Conservation (phyloP, 768 basidiomycete genomes). For the Mycena rosella region DNA sequence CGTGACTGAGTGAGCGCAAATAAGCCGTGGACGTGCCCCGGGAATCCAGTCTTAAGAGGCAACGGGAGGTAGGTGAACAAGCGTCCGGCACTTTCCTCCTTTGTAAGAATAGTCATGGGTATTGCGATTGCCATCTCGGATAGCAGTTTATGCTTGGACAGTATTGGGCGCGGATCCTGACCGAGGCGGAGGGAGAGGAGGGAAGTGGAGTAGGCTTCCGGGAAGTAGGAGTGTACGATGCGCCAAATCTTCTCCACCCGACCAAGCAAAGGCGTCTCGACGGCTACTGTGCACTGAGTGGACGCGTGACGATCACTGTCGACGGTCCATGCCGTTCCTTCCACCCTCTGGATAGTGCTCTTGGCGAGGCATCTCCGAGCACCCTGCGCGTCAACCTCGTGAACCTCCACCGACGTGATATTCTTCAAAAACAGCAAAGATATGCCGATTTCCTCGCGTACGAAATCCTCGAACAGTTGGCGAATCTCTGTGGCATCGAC, state of each 20-base stretch:
- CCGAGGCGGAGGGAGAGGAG: conserved; percentile 44
- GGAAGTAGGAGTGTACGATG: conserved; percentile 47
- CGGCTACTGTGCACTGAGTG: conserved; percentile 34
- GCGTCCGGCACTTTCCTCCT: conserved; percentile 46
- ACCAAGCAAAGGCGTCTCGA: conserved; percentile 33
- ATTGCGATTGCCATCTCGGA: conserved; percentile 55
- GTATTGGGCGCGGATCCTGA: conserved; percentile 38
- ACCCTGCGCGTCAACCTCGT: conserved; percentile 50
- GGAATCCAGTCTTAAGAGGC: conserved; percentile 59
- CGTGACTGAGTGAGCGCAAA: conserved; percentile 62
- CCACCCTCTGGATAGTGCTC: conserved; percentile 21
- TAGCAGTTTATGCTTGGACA: conserved; percentile 57
- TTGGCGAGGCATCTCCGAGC: conserved; percentile 32
- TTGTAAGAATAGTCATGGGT: conserved; percentile 39
- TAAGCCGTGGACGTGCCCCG: conserved; percentile 59
- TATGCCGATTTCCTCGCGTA: conserved; percentile 53
- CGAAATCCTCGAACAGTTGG: conserved; percentile 56
- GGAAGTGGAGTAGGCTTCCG: conserved; percentile 40
- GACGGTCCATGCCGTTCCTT: conserved; percentile 14
- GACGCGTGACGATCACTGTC: conserved; percentile 33
- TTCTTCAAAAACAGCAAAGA: conserved; percentile 58
- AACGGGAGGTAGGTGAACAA: conserved; percentile 65
- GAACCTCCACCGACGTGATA: conserved; percentile 54
- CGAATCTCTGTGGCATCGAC: conserved; percentile 50
- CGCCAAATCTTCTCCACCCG: conserved; percentile 47